phyloP scores from a whole-genome alignment of 192 early-diverging fungal genomes.

The Dimargaris verticillata region DNA sequence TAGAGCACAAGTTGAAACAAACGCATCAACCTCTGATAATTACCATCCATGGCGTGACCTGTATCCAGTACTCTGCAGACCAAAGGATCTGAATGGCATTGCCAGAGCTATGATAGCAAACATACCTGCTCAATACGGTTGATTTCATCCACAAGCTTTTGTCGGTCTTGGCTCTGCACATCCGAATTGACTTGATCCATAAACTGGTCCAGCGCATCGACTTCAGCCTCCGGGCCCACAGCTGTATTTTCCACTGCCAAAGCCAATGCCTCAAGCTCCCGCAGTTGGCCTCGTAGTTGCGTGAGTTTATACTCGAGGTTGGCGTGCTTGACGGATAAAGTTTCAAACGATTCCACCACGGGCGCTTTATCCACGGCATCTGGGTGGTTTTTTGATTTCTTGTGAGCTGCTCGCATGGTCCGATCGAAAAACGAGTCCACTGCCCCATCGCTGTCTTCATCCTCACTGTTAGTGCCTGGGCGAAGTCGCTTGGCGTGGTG shows the following conservation, averaged over 20 bases:
- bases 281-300: neutral
- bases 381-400: neutral
- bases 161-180: neutral
- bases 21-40: too few relatives aligned
- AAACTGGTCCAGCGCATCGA: neutral
- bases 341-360: conserved; percentile 1
- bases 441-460: conserved; percentile 28
- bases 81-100: too few relatives aligned
- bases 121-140: neutral
- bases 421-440: conserved; percentile 54
- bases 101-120: neutral
- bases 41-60: too few relatives aligned
- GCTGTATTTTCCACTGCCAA: neutral
- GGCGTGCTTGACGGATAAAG: neutral
- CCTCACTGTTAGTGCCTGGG: conserved; percentile 9
- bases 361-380: neutral
- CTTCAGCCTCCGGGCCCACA: neutral
- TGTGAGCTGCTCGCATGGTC: conserved; percentile 15
- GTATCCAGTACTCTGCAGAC: too few relatives aligned
- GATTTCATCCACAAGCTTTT: neutral
- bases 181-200: neutral
- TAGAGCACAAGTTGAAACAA: too few relatives aligned
- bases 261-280: neutral
- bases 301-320: neutral
- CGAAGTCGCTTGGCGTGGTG: conserved; percentile 11